These are phyloP conservation scores for Phylloporus rhodoxanthus DNA, from an alignment of 768 basidiomycete species.

Conservation along the genomic window DNA sequence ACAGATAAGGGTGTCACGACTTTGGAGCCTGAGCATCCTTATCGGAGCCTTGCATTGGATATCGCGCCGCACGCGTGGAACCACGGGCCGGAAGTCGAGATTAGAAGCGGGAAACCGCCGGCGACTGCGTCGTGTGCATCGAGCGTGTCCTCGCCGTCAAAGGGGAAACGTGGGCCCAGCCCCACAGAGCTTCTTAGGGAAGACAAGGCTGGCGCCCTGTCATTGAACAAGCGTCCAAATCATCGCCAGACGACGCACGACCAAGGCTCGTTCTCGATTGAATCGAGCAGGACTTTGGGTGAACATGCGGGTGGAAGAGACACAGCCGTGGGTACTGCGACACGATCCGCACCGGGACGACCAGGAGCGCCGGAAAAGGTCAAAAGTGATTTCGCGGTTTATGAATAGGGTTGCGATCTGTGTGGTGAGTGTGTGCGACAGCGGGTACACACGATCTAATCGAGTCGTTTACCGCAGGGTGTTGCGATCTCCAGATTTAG, in stretches of 20 bases:
- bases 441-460: conserved; percentile 6
- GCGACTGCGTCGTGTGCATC: conserved; percentile 13
- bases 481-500: conserved; percentile 8
- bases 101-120: conserved; percentile 3
- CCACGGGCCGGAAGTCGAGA: conserved; percentile 5
- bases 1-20: not conserved
- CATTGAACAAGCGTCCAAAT: conserved; percentile 62
- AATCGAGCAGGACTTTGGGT: conserved; percentile 6
- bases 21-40: not conserved
- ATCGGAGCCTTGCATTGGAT: conserved; percentile 8
- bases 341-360: conserved; percentile 4
- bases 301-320: conserved; percentile 10
- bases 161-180: conserved; percentile 62
- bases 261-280: conserved; percentile 12
- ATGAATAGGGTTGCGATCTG: conserved; percentile 3
- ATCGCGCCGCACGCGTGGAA: not conserved
- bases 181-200: conserved; percentile 65
- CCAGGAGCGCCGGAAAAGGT: conserved; percentile 7
- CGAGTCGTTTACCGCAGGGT: conserved; percentile 1
- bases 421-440: conserved; percentile 12
- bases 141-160: conserved; percentile 30
- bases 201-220: conserved; percentile 49
- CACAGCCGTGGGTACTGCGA: not conserved
- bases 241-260: conserved; percentile 37
- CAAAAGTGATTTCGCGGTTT: conserved; percentile 9